Conservation (phyloP, 2,329 filamentous ascomycete species). For the Sporothrix schenckii region DNA sequence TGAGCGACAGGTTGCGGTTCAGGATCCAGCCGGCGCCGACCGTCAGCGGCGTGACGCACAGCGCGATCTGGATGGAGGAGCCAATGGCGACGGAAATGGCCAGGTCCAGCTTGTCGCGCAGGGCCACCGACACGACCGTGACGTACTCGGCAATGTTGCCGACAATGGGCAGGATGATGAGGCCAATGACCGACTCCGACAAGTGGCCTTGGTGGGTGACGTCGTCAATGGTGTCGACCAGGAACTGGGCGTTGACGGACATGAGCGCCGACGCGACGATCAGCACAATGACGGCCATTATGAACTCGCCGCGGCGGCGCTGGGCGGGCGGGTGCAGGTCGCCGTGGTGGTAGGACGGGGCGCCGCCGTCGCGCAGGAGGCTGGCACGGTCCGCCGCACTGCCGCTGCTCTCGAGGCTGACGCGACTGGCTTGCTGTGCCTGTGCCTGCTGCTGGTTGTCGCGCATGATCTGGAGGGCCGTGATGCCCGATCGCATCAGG, state of each 20-base stretch:
- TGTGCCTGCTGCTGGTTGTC: conserved; percentile 28
- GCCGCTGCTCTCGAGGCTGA: conserved; percentile 8
- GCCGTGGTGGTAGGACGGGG: not conserved
- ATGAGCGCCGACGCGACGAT: conserved; percentile 70
- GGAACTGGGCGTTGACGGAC: conserved; percentile 77
- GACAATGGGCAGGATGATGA: conserved; percentile 78
- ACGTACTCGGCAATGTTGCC: conserved; percentile 82
- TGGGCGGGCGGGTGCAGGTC: not conserved
- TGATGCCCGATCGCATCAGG: conserved; percentile 32
- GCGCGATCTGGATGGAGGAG: conserved; percentile 78
- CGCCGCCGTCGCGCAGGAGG: conserved; percentile 4
- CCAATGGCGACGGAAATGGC: conserved; percentile 81
- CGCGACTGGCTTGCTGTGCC: conserved; percentile 5
- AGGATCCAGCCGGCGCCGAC: conserved; percentile 80
- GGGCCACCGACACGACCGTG: conserved; percentile 77
- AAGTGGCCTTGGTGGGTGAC: conserved; percentile 64
- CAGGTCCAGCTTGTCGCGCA: conserved; percentile 74
- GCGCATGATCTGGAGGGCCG: conserved; percentile 31
- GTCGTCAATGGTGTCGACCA: conserved; percentile 71
- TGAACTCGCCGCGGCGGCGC: conserved; percentile 47
- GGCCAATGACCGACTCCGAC: conserved; percentile 73
- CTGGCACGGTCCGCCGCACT: not conserved
- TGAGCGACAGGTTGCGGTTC: conserved; percentile 68
- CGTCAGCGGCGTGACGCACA: conserved; percentile 77
- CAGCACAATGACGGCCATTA: conserved; percentile 53